Conservation (phyloP, 2,329 filamentous ascomycete genomes). For the Sphaerulina musiva region DNA sequence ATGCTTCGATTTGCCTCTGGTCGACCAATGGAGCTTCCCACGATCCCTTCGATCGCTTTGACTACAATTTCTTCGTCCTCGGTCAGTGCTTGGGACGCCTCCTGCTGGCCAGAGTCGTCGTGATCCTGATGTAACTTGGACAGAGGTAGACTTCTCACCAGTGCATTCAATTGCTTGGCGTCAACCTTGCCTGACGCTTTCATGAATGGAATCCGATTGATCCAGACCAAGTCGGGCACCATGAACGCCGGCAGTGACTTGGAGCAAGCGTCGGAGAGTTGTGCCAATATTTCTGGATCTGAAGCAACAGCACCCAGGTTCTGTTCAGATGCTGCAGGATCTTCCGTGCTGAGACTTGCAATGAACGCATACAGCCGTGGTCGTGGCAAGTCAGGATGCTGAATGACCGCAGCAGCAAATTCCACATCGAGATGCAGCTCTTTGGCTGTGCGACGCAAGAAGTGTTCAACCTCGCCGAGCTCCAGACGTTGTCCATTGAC, state of each 20-base stretch:
- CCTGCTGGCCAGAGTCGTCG: background rate
- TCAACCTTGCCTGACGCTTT: background rate
- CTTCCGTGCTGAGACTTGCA: background rate
- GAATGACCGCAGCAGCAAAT: background rate
- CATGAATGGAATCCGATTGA: background rate
- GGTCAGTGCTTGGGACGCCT: background rate
- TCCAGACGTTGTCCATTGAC: slow-evolving; percentile 35
- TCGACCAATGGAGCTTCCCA: background rate
- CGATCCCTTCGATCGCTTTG: background rate
- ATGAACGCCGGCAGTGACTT: background rate
- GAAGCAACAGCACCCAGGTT: background rate
- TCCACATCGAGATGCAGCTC: background rate
- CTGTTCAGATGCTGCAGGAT: background rate
- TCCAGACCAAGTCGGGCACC: background rate
- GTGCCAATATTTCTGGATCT: background rate
- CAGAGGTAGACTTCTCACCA: background rate
- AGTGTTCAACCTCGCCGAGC: slow-evolving; percentile 11
- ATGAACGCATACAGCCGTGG: background rate
- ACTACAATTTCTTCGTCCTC: background rate
- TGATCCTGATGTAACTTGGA: background rate
- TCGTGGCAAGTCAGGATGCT: background rate
- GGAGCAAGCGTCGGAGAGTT: background rate
- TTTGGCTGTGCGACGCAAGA: background rate
- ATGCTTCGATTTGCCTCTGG: background rate
- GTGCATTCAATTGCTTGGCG: background rate